phyloP scores from a whole-genome alignment of 768 basidiomycete species.

The Pleurotus eryngii region DNA sequence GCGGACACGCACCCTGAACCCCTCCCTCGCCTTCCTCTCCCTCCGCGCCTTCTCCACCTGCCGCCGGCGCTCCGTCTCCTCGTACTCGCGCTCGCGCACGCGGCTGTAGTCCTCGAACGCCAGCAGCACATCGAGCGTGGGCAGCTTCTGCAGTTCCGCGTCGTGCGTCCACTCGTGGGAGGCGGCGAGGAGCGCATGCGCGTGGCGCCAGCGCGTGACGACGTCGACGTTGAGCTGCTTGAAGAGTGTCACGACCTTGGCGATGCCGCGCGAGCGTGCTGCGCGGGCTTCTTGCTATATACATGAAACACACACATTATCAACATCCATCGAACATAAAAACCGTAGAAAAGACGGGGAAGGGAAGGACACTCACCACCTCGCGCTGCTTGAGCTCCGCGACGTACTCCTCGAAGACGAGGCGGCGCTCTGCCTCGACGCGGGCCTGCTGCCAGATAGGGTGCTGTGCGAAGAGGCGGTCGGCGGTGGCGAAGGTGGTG shows the following conservation, averaged over 20 bases:
- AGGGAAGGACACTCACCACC: conserved; percentile 54
- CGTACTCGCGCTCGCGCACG: conserved; percentile 86
- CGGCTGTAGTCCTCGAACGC: conserved; percentile 94
- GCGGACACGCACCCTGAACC: conserved; percentile 69
- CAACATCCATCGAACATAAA: neutral
- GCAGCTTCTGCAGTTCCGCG: conserved; percentile 73
- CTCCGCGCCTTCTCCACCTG: conserved; percentile 82
- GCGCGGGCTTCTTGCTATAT: conserved; percentile 75
- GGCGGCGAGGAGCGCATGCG: conserved; percentile 70
- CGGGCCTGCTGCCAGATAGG: conserved; percentile 89
- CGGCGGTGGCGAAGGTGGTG: conserved; percentile 86
- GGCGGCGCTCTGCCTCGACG: conserved; percentile 79
- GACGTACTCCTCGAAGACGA: conserved; percentile 92
- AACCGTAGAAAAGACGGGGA: neutral
- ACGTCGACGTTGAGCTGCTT: conserved; percentile 88
- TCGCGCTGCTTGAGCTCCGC: conserved; percentile 82
- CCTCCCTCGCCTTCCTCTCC: conserved; percentile 89
- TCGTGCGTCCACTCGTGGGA: conserved; percentile 81
- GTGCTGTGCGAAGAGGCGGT: conserved; percentile 80
- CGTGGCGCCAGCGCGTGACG: conserved; percentile 88
- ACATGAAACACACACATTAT: no score
- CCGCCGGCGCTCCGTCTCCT: conserved; percentile 75
- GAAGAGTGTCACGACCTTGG: conserved; percentile 81
- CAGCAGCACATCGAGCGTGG: conserved; percentile 86
- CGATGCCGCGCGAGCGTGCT: conserved; percentile 72